Base-by-base conservation (phyloP, 2,329 filamentous ascomycete genomes). In the Aspergillus ruber region DNA sequence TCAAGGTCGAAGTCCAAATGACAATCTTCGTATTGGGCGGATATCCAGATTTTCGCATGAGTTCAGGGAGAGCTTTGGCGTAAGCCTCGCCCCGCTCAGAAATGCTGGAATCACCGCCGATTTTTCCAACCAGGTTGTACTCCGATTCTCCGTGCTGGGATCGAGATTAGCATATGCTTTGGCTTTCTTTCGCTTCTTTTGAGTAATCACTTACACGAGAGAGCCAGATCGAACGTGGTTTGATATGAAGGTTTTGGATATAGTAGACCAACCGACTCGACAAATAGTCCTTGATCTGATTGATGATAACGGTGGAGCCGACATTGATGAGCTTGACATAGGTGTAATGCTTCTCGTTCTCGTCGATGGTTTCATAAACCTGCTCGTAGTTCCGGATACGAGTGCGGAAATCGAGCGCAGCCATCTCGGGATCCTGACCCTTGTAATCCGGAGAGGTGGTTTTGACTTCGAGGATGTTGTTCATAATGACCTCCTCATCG, bases 261-360 rank as follows among this genome's bases (percentile, higher is more conserved):
- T 96, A 98, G 71, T 98, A 98, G 41, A 98, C 91, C 40, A 98
- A 85, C 49, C 93, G 85, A 67, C 89, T 95, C 67, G 96, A 93
- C 23, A 98, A 78, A 64, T 98, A 98, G 70, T 98, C 93, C 65
- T 90, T 85, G 62, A 98, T 95, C 64, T 87, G 85, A 73, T 97
- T 98, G 79, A 98, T 97, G 63, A 97, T 93, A 64, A 97, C 90
- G 63, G 95, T 89, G 57, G 88, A 88, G 50, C 93, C 90, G 10
- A 97, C 89, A 63, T 98, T 85, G 78, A 97, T 94, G 64, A 98
- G 86, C 73, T 98, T 97, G 65, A 97, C 85, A 65, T 96, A 98
- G 33, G 93, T 95, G 60, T 93, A 82, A 58, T 91, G 78, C 57
- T 81, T 82, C 75, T 97, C 91, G 54, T 94, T 86, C 56, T 86